Conservation (phyloP, 306 rosid genomes). For the Canavalia ensiformis region DNA sequence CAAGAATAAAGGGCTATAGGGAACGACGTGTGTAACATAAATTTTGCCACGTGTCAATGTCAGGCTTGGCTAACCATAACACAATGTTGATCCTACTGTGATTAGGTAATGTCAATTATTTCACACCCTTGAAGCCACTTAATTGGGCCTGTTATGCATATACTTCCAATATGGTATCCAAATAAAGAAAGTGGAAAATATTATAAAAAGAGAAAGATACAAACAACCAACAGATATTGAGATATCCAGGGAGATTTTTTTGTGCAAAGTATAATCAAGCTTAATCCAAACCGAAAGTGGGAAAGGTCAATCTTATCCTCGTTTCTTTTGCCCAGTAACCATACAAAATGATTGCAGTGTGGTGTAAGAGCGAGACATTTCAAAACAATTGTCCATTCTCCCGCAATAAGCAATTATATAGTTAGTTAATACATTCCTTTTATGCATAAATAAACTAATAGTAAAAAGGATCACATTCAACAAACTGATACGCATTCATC, state of each 20-base stretch:
- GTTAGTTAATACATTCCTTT: conserved; percentile 46
- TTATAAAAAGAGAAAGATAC: conserved; percentile 41
- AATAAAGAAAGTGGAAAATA: conserved; percentile 38
- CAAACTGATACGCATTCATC: conserved; percentile 40
- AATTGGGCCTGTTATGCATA: conserved; percentile 13
- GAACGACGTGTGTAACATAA: conserved; percentile 24
- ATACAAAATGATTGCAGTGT: conserved; percentile 40
- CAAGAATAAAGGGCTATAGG: conserved; percentile 35
- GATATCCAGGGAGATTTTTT: conserved; percentile 39
- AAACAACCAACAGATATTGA: conserved; percentile 17
- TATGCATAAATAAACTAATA: conserved; percentile 20
- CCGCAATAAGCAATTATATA: not conserved
- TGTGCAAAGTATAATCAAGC: conserved; percentile 24
- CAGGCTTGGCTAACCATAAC: conserved; percentile 34
- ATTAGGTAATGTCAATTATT: conserved; percentile 48
- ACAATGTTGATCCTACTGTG: conserved; percentile 38
- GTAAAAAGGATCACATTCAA: not conserved
- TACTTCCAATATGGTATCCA: conserved; percentile 41
- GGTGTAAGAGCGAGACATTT: conserved; percentile 9
- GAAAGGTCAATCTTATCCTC: conserved; percentile 53
- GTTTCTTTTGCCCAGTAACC: conserved; percentile 33
- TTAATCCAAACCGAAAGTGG: conserved; percentile 7
- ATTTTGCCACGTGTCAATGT: conserved; percentile 32
- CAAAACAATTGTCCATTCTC: conserved; percentile 28
- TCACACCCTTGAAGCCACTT: conserved; percentile 43